Evolutionary conservation across 768 basidiomycete species (phyloP), one percentile per base, ranked within the genome.

Genomic region (Pilatotrama ljubarskyi): DNA sequence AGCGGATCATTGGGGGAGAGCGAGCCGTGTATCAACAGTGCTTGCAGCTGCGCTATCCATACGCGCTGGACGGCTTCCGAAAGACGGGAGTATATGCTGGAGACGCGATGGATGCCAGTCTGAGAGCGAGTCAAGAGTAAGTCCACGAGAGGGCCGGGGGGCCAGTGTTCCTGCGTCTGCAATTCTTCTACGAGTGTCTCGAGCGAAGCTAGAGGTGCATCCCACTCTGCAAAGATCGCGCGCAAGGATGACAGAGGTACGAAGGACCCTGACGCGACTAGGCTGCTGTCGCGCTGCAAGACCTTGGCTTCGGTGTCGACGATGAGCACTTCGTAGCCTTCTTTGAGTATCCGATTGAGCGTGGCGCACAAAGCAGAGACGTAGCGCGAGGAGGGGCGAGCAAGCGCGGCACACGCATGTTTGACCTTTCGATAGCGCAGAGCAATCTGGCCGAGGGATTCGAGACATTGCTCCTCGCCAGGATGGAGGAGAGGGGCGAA

Each of bases 171-270:
- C 59, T 81, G 72, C 2, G 80, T 72, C 63, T 87, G 79, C 40
- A 95, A 74, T 41, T 84, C 81, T 10, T 85, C 79, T 55, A 92
- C 76, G 44, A 95, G 74, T 8, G 81, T 76, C 48, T 81, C 78
- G 26, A 97, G 80, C 5, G 90, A 84, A 36, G 85, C 84, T 48
- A 97, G 77, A 14, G 93, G 93, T 8, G 90, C 87, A 65, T 93
- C 91, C 95, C 95, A 97, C 72, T 84, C 84, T 7, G 90, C 83
- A 72, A 96, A 95, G 17, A 82, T 84, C 11, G 95, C 91, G 53
- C 90, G 84, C 60, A 97, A 75, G 6, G 87, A 87, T 0, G 94
- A 91, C 32, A 97, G 77, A 3, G 94, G 93, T 5, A 97, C 93
- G 69, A 90, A 94, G 4, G 89, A 87, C 9, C 86, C 85, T 57